These are phyloP conservation scores for Colletotrichum tropicicola DNA, from an alignment of 2,329 filamentous ascomycete species.

Conservation along the genomic window DNA sequence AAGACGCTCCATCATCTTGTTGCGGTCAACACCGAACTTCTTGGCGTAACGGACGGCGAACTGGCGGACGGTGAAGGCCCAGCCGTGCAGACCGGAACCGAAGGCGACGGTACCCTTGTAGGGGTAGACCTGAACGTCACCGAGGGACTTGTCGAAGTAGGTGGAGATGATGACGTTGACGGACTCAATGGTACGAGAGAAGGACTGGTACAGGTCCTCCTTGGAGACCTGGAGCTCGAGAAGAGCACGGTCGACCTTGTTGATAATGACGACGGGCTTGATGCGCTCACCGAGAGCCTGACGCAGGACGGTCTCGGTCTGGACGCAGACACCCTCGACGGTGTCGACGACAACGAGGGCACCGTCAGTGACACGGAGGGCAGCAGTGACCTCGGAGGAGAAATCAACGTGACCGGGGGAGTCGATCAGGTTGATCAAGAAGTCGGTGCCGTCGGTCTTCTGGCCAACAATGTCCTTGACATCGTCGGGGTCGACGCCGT, in stretches of 20 bases:
- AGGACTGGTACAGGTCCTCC: slow-evolving; percentile 99
- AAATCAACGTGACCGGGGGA: slow-evolving; percentile 99
- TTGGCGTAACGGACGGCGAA: slow-evolving; percentile 97
- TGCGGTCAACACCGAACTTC: slow-evolving; percentile 99
- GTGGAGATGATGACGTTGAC: slow-evolving; percentile 99
- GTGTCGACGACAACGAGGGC: slow-evolving; percentile 99
- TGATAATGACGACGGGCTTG: slow-evolving; percentile 99
- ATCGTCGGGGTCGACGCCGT: slow-evolving; percentile 85
- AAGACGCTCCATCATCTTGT: slow-evolving; percentile 99
- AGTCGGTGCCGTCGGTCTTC: slow-evolving; percentile 91
- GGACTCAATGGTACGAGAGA: slow-evolving; percentile 99
- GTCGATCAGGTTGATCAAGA: slow-evolving; percentile 99
- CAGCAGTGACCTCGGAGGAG: slow-evolving; percentile 99
- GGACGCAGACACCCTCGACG: slow-evolving; percentile 99
- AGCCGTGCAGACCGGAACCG: slow-evolving; percentile 99
- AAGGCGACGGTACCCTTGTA: slow-evolving; percentile 98
- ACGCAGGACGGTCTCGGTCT: slow-evolving; percentile 99
- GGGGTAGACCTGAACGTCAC: slow-evolving; percentile 98
- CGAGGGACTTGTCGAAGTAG: slow-evolving; percentile 95
- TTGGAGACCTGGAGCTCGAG: slow-evolving; percentile 98
- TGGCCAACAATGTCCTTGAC: slow-evolving; percentile 92
- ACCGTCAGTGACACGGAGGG: slow-evolving; percentile 99
- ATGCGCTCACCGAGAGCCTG: slow-evolving; percentile 99
- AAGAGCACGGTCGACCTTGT: slow-evolving; percentile 99
- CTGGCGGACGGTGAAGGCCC: slow-evolving; percentile 99